phyloP scores from a whole-genome alignment of 2,329 filamentous ascomycete genomes.

The Talaromyces piceae region DNA sequence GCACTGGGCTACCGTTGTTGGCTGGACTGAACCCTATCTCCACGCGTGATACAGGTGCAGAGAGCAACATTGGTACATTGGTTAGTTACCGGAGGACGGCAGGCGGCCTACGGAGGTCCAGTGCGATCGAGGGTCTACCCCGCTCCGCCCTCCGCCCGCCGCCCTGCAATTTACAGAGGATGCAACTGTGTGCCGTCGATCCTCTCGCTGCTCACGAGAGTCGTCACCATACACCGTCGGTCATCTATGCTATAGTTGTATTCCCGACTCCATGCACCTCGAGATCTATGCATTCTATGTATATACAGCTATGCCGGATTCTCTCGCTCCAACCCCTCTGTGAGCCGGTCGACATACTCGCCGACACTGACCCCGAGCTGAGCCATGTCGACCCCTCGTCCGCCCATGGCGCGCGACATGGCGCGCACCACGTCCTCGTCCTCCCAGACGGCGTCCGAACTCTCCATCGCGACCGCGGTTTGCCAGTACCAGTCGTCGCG shows the following conservation, averaged over 20 bases:
- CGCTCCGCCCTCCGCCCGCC: neutral
- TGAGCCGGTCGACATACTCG: constrained; percentile 38
- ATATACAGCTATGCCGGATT: no score
- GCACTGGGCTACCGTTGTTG: no score
- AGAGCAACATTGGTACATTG: no score
- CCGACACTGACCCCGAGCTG: constrained; percentile 35
- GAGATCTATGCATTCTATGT: no score
- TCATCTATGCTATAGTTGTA: no score
- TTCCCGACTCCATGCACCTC: no score
- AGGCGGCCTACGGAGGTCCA: no score
- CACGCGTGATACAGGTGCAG: neutral
- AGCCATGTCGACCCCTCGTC: constrained; percentile 41
- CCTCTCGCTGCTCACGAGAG: no score
- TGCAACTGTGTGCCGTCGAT: neutral
- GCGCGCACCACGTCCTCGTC: constrained; percentile 57
- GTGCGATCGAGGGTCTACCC: no score
- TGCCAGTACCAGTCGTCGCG: constrained; percentile 68
- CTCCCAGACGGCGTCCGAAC: constrained; percentile 57
- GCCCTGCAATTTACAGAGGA: neutral
- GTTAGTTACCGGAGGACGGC: no score
- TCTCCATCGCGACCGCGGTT: constrained; percentile 52
- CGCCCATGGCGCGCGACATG: constrained; percentile 71
- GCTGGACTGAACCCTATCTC: neutral
- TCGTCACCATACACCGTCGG: no score
- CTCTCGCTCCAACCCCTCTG: constrained; percentile 30